Evolutionary conservation across 1,139 yeast species (phyloP), one percentile per base, ranked within the genome.

Genomic region (Scheffersomyces titani): DNA sequence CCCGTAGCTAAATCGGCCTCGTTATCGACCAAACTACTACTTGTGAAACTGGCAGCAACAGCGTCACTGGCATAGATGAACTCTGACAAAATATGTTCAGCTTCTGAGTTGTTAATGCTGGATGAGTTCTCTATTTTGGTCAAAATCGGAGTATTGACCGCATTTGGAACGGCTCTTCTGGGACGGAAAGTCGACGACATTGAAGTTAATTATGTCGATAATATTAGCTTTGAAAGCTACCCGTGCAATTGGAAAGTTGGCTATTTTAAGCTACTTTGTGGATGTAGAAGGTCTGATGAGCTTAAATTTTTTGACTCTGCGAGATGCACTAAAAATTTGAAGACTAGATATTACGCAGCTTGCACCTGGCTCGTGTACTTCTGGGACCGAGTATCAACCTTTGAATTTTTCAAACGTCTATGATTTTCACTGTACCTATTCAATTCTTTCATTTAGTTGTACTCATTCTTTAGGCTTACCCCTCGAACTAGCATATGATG

Each of bases 131-230:
- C 59, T 18, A 81, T 71, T 57, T 77, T 77, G n/a, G 79, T 71
- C 52, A 77, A 75, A 19, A 82, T 77, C 13, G 88, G 83, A 0
- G 83, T 73, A 59, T 84, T 84, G 44, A 87, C 75, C 47, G 87
- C 71, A 51, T 80, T 70, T 60, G 78, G 72, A 59, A 73, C 65
- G 54, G 70, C 72, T 71, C 83, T 78, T 76, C 83, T 63, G 44
- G 57, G 59, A 57, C 63, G 61, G 20, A 54, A 51, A 36, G 59
- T 56, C 16, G 57, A 53, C 20, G 65, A 63, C 65, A 61, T 61
- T 36, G 18, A 40, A 44, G 9, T 16, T 46, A 19, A 19, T 9
- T 46, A 46, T 30, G 16, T 30, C n/a, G 40, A 6, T 30, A 1
- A 30, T 30, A 5, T n/a, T 3, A 30, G 16, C 40, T 30, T 6